Conservation (phyloP, 1,284 basidiomycete species). For the Boletellus deceptivus region DNA sequence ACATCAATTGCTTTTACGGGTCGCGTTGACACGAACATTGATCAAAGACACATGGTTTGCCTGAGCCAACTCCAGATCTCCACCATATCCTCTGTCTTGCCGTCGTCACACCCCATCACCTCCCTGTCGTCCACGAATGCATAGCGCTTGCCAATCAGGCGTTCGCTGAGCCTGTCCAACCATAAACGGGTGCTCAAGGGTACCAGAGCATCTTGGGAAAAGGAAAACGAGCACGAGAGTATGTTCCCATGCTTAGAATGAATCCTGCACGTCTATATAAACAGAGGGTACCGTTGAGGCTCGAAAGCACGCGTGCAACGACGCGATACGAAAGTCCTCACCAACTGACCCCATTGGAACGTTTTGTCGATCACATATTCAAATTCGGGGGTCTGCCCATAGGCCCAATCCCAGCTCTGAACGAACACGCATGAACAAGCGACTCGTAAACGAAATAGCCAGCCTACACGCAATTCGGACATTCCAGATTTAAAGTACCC, state of each 20-base stretch:
- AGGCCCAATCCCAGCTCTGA: conserved; percentile 92
- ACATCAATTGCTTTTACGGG: no score
- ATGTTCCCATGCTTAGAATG: conserved; percentile 63
- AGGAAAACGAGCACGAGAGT: conserved; percentile 44
- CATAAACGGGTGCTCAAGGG: conserved; percentile 8
- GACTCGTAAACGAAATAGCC: not conserved
- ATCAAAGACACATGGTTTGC: conserved; percentile 18
- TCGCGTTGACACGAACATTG: not conserved
- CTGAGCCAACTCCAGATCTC: conserved; percentile 27
- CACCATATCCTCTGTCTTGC: not conserved
- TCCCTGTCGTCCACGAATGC: conserved; percentile 42
- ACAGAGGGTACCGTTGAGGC: no score
- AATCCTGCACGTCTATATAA: conserved; percentile 33
- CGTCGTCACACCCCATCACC: not conserved
- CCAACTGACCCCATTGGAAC: conserved; percentile 64
- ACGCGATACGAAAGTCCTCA: conserved; percentile 36
- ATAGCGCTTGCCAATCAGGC: conserved; percentile 46
- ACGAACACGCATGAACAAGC: not conserved
- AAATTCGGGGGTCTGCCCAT: conserved; percentile 94
- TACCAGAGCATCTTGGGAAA: conserved; percentile 21
- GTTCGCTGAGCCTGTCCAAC: conserved; percentile 26
- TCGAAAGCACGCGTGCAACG: not conserved
- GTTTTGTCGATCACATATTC: conserved; percentile 50
- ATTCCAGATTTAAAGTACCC: conserved; percentile 66
- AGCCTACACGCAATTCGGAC: conserved; percentile 64